Base-by-base conservation (phyloP, 345 rosid genomes). In the Leavenworthia alabamica region DNA sequence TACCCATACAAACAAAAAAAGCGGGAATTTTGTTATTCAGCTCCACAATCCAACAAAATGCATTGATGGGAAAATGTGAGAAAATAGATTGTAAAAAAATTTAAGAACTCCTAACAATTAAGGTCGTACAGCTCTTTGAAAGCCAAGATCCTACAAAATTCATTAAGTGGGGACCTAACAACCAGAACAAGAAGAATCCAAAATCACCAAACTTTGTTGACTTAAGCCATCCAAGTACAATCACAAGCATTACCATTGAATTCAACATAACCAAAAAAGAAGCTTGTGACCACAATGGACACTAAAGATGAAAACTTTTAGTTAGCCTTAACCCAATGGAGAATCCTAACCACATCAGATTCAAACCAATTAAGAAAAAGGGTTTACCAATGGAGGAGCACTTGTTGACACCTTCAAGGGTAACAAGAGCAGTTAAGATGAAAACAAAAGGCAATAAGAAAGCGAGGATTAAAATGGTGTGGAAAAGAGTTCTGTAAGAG, bases 331-430 rank as follows among this genome's bases (percentile, higher is more conserved):
- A 28, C 56, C 14, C 11, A 45, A 56, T 8, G 7, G 29, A 12
- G 14, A 64, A 28, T 19, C 32, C 36, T 1, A 14, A 14, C 28
- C 13, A 15, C 7, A 60, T 41, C 20, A 24, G 7, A 67, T 57
- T 58, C 57, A 5, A 56, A 51, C 17, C 26, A 48, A 17, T 2
- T 8, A 69, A n/a, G 7, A 33, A 23, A 72, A 35, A 16, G 9
- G 55, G 36, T 46, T 80, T 49, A 90, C 99, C 97, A 51, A 94
- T 82, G 66, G 99, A 94, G 82, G 99, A 94, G 86, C 99, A 94
- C 79, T 94, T 90, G 90, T 94, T 88, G 89, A 84, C 95, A 75
- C 99, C 99, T 84, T 94, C 99, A 52, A 94, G 97, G 84, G 99
- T 90, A 67, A 90, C 97, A 73, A 90, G 68, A 66, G 99, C 99